Evolutionary conservation across 257 asterid species (phyloP).

Genomic region (Penstemon eatonii): DNA sequence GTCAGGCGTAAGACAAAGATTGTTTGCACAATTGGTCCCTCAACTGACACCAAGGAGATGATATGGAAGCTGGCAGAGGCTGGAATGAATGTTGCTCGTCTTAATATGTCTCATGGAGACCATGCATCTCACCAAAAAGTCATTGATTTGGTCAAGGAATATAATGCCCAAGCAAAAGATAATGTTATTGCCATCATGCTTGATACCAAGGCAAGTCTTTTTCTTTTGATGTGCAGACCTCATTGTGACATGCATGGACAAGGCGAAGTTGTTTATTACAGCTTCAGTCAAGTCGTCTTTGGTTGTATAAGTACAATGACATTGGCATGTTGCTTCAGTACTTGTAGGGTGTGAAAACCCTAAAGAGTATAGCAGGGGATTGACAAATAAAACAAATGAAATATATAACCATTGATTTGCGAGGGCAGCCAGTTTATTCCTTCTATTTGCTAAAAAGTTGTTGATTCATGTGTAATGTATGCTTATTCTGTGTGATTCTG

Average conservation of each 20-base stretch:
- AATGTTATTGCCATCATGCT: constrained; percentile 98
- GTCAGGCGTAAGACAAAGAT: constrained; percentile 94
- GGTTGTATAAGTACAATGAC: background rate
- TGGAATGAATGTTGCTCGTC: constrained; percentile 98
- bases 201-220: constrained; percentile 82
- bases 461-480: constrained; percentile 5
- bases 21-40: constrained; percentile 98
- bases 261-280: background rate
- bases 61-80: constrained; percentile 99
- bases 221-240: background rate
- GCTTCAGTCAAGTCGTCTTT: background rate
- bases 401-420: background rate
- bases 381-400: background rate
- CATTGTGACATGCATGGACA: background rate
- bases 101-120: constrained; percentile 98
- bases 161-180: constrained; percentile 82
- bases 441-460: constrained; percentile 10
- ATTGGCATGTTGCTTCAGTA: background rate
- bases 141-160: constrained; percentile 95
- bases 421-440: background rate
- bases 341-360: background rate
- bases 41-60: constrained; percentile 87
- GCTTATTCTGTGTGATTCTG: constrained; percentile 23
- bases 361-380: background rate
- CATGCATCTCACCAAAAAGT: constrained; percentile 97